These are phyloP conservation scores for Lactarius trivialis DNA, from an alignment of 768 basidiomycete genomes.

Conservation along the genomic window DNA sequence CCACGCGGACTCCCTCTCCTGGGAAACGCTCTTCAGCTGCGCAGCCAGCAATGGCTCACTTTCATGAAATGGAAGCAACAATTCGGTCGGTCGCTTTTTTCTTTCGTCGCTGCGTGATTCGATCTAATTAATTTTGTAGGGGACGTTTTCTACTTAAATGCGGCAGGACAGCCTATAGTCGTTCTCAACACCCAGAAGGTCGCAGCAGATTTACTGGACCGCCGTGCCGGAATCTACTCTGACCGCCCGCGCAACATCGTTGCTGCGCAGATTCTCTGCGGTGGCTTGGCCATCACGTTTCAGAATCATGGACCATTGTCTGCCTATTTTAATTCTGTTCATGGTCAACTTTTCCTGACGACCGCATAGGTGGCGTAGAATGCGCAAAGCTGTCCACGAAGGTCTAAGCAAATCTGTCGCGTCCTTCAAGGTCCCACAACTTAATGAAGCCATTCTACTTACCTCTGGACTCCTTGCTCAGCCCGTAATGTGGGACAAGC, in stretches of 20 bases:
- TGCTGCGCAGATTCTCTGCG: slow-evolving; percentile 16
- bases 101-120: not conserved
- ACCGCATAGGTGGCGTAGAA: slow-evolving; percentile 17
- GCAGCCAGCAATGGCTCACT: slow-evolving; percentile 19
- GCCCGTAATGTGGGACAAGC: not conserved
- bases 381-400: slow-evolving; percentile 14
- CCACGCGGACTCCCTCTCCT: slow-evolving; percentile 18
- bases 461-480: not conserved
- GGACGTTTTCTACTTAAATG: slow-evolving; percentile 21
- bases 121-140: slow-evolving; percentile 12
- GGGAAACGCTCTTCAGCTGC: slow-evolving; percentile 15
- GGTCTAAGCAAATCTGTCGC: not conserved
- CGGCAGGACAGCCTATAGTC: slow-evolving; percentile 22
- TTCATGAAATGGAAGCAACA: slow-evolving; percentile 17
- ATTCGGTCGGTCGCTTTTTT: slow-evolving; percentile 6
- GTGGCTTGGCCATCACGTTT: slow-evolving; percentile 18
- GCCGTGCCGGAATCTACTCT: slow-evolving; percentile 19
- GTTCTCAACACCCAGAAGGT: slow-evolving; percentile 26
- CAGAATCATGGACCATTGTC: slow-evolving; percentile 17
- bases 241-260: slow-evolving; percentile 21
- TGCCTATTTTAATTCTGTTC: not conserved
- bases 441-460: slow-evolving; percentile 2
- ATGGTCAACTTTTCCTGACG: not conserved
- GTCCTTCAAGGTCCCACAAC: not conserved
- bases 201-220: slow-evolving; percentile 25